phyloP scores from a whole-genome alignment of 1,139 yeast species.

The Trichomonascaceae sp. region DNA sequence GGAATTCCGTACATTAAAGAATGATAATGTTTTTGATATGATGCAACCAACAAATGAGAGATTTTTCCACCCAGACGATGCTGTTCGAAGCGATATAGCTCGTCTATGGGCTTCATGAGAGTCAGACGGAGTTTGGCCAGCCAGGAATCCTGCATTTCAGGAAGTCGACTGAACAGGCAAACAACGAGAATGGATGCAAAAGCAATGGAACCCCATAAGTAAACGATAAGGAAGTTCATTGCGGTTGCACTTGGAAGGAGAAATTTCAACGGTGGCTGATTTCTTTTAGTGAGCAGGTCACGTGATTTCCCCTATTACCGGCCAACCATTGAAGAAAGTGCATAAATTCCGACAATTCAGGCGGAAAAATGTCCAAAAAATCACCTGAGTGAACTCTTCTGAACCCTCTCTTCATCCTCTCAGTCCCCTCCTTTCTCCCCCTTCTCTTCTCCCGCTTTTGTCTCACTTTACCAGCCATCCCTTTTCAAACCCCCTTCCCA shows the following conservation, averaged over 20 bases:
- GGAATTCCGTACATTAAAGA: conserved; percentile 37
- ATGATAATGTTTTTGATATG: conserved; percentile 4
- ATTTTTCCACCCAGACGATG: conserved; percentile 7
- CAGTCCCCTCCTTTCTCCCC: not conserved
- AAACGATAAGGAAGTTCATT: not conserved
- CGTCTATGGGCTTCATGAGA: conserved; percentile 8
- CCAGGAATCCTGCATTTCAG: conserved; percentile 35
- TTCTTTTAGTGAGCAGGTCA: too few relatives aligned
- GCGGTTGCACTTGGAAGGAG: not conserved
- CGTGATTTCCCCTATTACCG: too few relatives aligned
- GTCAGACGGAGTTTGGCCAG: conserved; percentile 14
- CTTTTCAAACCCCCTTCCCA: not conserved
- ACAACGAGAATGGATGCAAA: conserved; percentile 25
- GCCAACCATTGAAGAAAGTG: too few relatives aligned
- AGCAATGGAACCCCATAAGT: conserved; percentile 10
- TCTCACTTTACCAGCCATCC: too few relatives aligned
- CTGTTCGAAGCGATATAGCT: conserved; percentile 1
- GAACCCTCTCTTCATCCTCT: not conserved
- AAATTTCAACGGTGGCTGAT: too few relatives aligned
- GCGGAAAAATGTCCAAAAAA: too few relatives aligned
- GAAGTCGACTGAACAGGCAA: conserved; percentile 52
- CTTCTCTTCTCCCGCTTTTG: not conserved
- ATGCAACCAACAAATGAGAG: not conserved
- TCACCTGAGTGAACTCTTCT: too few relatives aligned
- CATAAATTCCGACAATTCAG: too few relatives aligned